Base-by-base conservation (phyloP, 2,329 filamentous ascomycete species). In the Tolypocladium capitatum region DNA sequence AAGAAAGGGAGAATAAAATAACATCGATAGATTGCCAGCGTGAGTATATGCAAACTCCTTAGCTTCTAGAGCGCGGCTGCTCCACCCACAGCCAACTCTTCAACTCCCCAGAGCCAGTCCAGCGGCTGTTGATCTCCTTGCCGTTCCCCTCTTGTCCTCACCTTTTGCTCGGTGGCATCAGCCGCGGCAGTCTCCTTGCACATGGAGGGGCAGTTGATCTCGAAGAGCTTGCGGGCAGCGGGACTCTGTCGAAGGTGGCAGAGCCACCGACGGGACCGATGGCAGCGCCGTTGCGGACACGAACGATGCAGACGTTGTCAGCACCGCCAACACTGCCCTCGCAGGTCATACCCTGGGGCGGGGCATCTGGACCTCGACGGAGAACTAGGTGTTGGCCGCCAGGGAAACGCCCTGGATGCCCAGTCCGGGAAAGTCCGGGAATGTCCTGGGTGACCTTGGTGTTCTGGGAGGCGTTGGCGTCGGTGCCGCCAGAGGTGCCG, bases 231-330 rank as follows among this genome's bases (percentile, higher is more conserved):
- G 60, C 60, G 64, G 16, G 75, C 75, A 16, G 70, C 68, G 14
- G 72, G 48, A 48, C 69, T 72, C 71, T 81, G 77, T 78, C 83
- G 62, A 84, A 84, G 31, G 79, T 80, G 31, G 72, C 78, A 14
- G 76, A 79, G 46, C 81, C 81, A 57, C 81, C 81, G 53, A 85
- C 84, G 21, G 81, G 81, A 5, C 80, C 80, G 10, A 80, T 78
- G 18, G 72, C 64, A 13, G 81, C 76, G 4, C 63, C 56, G 67
- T 85, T 85, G 59, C 78, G 74, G 49, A 84, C 68, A 49, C 80
- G 75, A 31, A 81, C 78, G 49, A 84, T 64, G 66, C 81, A 85
- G 55, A 84, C 80, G 56, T 80, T 78, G 51, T 68, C 56, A 14
- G 72, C 80, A 27, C 76, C 78, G 46, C 72, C 80, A 8, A 75